Evolutionary conservation across 371 early-diverging fungal genomes (phyloP), one percentile per base, ranked within the genome.

Genomic region (Vairimorpha ceranae): DNA sequence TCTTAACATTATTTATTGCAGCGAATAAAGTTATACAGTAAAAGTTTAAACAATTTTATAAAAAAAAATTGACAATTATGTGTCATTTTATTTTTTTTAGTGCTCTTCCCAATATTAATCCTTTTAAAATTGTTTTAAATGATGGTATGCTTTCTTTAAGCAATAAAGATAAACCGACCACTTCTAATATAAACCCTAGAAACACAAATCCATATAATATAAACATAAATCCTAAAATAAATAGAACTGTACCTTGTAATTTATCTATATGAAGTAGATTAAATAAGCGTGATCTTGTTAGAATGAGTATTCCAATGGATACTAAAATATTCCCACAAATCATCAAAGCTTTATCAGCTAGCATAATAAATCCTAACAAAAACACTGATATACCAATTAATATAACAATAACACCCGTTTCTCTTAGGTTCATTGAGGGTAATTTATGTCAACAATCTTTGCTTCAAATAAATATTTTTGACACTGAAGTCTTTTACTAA

Each of bases 331-430:
- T 78, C 2, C 75, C 75, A 0, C 72, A 48, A 41, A 74, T 68
- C 59, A 78, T 68, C 19, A 78, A 29, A 45, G 75, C 79, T 32
- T 36, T 78, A 36, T 78, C 79, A 27, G 72, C 32, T 36, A 78
- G 46, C n/a, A 75, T 59, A 46, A 68, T 27, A 27, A 38, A 64
- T 25, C 79, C 79, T 27, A 60, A 10, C 54, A 60, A 7, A 51
- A 78, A 75, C 17, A 78, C 38, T 30, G 27, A 27, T 19, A 68
- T 36, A 41, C 79, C 79, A 25, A 73, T 63, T 19, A 51, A 45
- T 27, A 75, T 58, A 15, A 72, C 45, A 23, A 54, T 30, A 0
- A 75, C 45, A 8, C 79, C 75, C 10, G 69, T 71, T 56, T 78
- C 79, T 41, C 68, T 78, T 2, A 27, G 32, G 58, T 54, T 66